Percentiles rank a stretch among this genome's conserved stretches.
phyloP scores from a whole-genome alignment of 306 rosid genomes.

The Trifolium dubium region DNA sequence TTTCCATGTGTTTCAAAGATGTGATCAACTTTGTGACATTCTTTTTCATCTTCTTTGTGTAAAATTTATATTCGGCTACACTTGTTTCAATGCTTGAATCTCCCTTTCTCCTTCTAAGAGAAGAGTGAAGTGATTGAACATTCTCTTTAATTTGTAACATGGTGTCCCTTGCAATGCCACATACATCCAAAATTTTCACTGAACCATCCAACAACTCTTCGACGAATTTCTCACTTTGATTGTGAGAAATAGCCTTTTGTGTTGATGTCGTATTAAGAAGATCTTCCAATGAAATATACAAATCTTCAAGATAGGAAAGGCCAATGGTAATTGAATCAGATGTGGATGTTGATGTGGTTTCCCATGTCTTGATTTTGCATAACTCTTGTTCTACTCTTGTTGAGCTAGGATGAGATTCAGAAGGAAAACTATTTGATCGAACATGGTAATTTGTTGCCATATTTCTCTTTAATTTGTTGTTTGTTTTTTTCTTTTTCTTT shows the following conservation, averaged over 20 bases:
- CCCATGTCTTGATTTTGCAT: not conserved
- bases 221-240: conserved; percentile 44
- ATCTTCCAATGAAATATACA: not conserved
- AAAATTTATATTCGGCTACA: conserved; percentile 40
- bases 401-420: conserved; percentile 69
- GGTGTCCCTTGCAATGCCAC: conserved; percentile 64
- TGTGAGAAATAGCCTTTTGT: conserved; percentile 39
- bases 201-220: conserved; percentile 71
- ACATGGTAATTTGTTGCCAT: conserved; percentile 51
- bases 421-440: conserved; percentile 73
- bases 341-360: not conserved
- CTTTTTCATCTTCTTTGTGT: conserved; percentile 64
- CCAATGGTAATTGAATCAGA: not conserved
- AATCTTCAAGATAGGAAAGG: not conserved
- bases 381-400: conserved; percentile 43
- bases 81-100: not conserved
- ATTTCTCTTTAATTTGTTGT: conserved; percentile 7
- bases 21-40: conserved; percentile 49
- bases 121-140: conserved; percentile 28
- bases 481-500: not conserved
- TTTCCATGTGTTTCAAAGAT: conserved; percentile 51
- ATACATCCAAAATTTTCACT: conserved; percentile 61
- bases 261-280: not conserved
- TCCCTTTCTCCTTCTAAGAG: conserved; percentile 6
- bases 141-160: conserved; percentile 56